These are phyloP conservation scores for Botrytis pseudocinerea DNA, from an alignment of 2,329 filamentous ascomycete species.

Conservation along the genomic window DNA sequence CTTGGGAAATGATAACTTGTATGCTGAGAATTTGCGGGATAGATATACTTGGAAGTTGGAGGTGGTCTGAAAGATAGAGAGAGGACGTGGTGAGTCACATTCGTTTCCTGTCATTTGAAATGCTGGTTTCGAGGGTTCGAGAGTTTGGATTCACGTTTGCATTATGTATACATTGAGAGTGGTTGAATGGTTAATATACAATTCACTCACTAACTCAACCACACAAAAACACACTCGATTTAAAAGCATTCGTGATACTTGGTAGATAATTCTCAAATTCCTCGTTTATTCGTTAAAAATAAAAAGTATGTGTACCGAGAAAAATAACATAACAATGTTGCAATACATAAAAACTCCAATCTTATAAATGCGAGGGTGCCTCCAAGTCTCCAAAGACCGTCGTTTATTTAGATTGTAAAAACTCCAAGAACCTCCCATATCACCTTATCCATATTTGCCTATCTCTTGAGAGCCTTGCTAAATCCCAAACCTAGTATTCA, in stretches of 20 bases:
- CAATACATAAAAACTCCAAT: background rate
- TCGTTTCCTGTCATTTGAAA: background rate
- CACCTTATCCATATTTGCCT: background rate
- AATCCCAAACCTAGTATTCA: conserved; percentile 52
- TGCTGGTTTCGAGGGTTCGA: background rate
- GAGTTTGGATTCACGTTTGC: background rate
- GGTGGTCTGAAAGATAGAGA: too few species aligned
- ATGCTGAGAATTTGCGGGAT: too few species aligned
- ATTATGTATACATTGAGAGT: background rate
- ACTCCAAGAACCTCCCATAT: background rate
- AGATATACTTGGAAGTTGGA: too few species aligned
- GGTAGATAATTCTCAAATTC: background rate
- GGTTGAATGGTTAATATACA: background rate
- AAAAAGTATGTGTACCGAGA: background rate
- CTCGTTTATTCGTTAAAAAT: background rate
- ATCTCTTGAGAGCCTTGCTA: background rate
- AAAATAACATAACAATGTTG: background rate
- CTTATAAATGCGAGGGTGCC: background rate
- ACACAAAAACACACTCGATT: background rate
- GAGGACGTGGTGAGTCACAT: too few species aligned
- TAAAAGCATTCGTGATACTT: background rate
- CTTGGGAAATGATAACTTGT: too few species aligned
- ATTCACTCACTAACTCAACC: background rate
- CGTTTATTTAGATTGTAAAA: too few species aligned
- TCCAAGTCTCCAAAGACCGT: too few species aligned